A percentile compares a stretch with the other conserved stretches of the same genome.
These are phyloP conservation scores for Xenoacremonium recifei DNA, from an alignment of 2,329 filamentous ascomycete genomes.

Conservation along the genomic window DNA sequence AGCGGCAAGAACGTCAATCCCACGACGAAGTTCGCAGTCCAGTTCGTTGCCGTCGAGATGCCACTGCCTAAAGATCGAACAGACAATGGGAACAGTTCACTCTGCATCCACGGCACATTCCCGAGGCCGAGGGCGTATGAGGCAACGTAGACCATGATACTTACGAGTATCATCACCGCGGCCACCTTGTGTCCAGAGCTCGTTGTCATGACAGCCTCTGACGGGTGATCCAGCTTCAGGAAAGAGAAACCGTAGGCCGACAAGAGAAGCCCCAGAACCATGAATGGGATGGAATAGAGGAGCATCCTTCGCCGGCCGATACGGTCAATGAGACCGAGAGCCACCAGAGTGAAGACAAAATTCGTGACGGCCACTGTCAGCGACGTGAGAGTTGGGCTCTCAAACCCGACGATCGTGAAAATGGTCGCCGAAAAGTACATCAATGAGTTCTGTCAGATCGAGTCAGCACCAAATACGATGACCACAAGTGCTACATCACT, in stretches of 20 bases:
- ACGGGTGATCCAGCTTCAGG: slow-evolving; percentile 45
- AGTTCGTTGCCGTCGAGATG: slow-evolving; percentile 77
- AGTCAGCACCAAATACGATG: slow-evolving; percentile 9
- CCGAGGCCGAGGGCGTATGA: slow-evolving; percentile 85
- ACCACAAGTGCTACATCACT: slow-evolving; percentile 28
- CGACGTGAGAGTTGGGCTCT: slow-evolving; percentile 75
- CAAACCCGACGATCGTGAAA: slow-evolving; percentile 74
- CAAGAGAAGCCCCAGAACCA: slow-evolving; percentile 70
- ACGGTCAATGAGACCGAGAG: slow-evolving; percentile 74
- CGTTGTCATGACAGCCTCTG: slow-evolving; percentile 12
- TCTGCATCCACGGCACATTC: slow-evolving; percentile 95
- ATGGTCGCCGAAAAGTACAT: slow-evolving; percentile 92
- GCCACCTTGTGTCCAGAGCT: slow-evolving; percentile 29
- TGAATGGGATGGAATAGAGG: slow-evolving; percentile 79
- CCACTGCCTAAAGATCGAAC: slow-evolving; percentile 73
- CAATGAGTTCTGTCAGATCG: slow-evolving; percentile 64
- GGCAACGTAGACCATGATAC: slow-evolving; percentile 81
- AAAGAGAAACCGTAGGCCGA: slow-evolving; percentile 72
- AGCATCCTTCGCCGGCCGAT: slow-evolving; percentile 79
- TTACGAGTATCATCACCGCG: slow-evolving; percentile 62
- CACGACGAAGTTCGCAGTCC: slow-evolving; percentile 82
- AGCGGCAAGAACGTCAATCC: slow-evolving; percentile 86
- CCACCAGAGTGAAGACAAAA: slow-evolving; percentile 74
- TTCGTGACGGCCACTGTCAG: slow-evolving; percentile 81
- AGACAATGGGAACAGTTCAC: slow-evolving; percentile 79